Conservation (phyloP, 805 yeast species). For the Saturnispora halmiae region DNA sequence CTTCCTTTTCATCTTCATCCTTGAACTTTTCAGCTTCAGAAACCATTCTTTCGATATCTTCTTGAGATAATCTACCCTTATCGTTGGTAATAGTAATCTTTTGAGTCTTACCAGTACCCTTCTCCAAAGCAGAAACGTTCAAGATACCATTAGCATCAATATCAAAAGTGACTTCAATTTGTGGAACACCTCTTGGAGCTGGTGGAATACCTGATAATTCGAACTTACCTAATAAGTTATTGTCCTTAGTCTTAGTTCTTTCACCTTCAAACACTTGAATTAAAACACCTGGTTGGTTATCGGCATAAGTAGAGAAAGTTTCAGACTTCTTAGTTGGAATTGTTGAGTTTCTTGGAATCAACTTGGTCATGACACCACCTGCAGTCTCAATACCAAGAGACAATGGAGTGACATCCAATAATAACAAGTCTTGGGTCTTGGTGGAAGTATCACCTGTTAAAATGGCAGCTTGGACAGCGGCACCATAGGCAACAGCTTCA, state of each 20-base stretch:
- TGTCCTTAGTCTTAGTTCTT: slow-evolving; percentile 92
- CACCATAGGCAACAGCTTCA: slow-evolving; percentile 99
- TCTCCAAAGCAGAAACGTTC: slow-evolving; percentile 92
- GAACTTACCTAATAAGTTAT: slow-evolving; percentile 94
- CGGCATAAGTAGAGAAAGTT: slow-evolving; percentile 93
- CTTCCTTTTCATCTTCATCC: slow-evolving; percentile 94
- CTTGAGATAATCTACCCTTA: slow-evolving; percentile 96
- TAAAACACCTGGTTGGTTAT: slow-evolving; percentile 97
- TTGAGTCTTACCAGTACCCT: slow-evolving; percentile 97
- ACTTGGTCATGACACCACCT: slow-evolving; percentile 98
- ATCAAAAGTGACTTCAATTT: slow-evolving; percentile 95
- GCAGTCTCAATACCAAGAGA: slow-evolving; percentile 98
- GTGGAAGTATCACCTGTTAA: slow-evolving; percentile 92
- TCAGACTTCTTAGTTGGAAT: slow-evolving; percentile 97
- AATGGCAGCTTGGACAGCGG: slow-evolving; percentile 97
- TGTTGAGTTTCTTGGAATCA: slow-evolving; percentile 96
- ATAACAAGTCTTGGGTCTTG: slow-evolving; percentile 84
- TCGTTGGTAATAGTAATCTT: slow-evolving; percentile 97
- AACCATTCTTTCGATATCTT: slow-evolving; percentile 97
- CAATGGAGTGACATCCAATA: slow-evolving; percentile 94
- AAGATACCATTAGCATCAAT: slow-evolving; percentile 96
- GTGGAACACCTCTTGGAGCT: slow-evolving; percentile 98
- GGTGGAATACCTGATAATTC: slow-evolving; percentile 96
- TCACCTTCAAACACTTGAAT: slow-evolving; percentile 98
- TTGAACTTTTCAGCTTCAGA: slow-evolving; percentile 95